These are phyloP conservation scores for Polyplosphaeria fusca DNA, from an alignment of 495 filamentous ascomycete genomes.

Conservation along the genomic window DNA sequence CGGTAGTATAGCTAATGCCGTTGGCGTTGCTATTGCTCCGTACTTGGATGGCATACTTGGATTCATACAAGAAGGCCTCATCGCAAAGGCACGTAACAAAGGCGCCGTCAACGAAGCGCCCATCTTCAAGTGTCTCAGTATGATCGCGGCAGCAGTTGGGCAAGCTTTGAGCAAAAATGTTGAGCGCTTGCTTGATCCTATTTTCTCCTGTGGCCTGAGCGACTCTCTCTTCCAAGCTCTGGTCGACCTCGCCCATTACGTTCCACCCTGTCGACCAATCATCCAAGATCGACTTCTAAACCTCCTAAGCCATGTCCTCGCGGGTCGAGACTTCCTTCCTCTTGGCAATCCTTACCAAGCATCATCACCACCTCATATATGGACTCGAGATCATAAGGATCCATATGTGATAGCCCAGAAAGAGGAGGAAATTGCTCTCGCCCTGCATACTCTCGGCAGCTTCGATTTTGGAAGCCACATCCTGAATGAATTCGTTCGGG, in stretches of 20 bases:
- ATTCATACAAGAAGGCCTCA: constrained; percentile 86
- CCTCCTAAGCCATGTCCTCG: constrained; percentile 90
- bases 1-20: constrained; percentile 91
- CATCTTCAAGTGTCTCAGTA: constrained; percentile 97
- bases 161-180: constrained; percentile 98
- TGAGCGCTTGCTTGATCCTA: constrained; percentile 90
- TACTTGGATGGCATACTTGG: constrained; percentile 92
- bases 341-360: constrained; percentile 77
- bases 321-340: constrained; percentile 85
- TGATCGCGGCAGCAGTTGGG: constrained; percentile 89
- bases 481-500: constrained; percentile 95
- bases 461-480: constrained; percentile 96
- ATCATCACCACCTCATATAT: constrained; percentile 61
- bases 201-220: constrained; percentile 92
- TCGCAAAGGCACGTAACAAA: constrained; percentile 62
- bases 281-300: constrained; percentile 94
- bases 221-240: constrained; percentile 89
- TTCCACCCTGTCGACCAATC: constrained; percentile 84
- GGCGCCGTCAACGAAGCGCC: constrained; percentile 69
- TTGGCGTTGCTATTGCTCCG: constrained; percentile 86
- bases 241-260: constrained; percentile 98
- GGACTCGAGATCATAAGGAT: constrained; percentile 82
- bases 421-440: constrained; percentile 86
- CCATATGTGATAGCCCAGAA: constrained; percentile 65
- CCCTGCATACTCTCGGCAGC: constrained; percentile 86